These are phyloP conservation scores for Withania somnifera DNA, from an alignment of 305 asterid genomes.

Conservation along the genomic window DNA sequence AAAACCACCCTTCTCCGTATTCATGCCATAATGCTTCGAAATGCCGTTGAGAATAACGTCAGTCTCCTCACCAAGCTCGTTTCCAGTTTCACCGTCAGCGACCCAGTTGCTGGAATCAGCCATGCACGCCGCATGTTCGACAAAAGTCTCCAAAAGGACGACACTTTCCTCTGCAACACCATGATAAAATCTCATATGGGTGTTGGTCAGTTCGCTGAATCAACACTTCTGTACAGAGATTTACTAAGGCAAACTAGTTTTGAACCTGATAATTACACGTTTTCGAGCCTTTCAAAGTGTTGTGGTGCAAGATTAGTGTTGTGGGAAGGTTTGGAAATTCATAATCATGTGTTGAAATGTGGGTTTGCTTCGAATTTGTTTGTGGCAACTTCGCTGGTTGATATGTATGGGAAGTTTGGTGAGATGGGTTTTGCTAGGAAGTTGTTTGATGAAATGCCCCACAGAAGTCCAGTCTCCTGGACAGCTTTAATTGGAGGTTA, in stretches of 20 bases:
- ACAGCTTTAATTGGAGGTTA: conserved; percentile 63
- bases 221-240: conserved; percentile 29
- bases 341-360: conserved; percentile 45
- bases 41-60: conserved; percentile 43
- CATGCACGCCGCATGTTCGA: conserved; percentile 70
- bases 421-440: conserved; percentile 38
- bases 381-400: conserved; percentile 65
- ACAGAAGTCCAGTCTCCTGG: conserved; percentile 60
- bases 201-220: conserved; percentile 31
- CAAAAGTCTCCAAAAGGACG: conserved; percentile 30
- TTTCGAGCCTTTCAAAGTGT: conserved; percentile 65
- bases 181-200: conserved; percentile 71
- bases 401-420: conserved; percentile 86
- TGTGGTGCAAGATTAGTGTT: conserved; percentile 33
- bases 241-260: conserved; percentile 38
- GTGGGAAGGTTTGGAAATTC: conserved; percentile 62
- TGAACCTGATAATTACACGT: conserved; percentile 63
- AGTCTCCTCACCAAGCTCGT: conserved; percentile 66
- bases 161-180: conserved; percentile 63
- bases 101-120: conserved; percentile 31
- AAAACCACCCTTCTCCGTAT: conserved; percentile 48
- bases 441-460: conserved; percentile 72
- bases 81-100: conserved; percentile 31
- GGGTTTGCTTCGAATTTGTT: conserved; percentile 56
- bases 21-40: conserved; percentile 64